Percentiles rank a stretch among this genome's conserved stretches.
Conservation (phyloP, 1,284 basidiomycete species). For the Ustilago crameri region DNA sequence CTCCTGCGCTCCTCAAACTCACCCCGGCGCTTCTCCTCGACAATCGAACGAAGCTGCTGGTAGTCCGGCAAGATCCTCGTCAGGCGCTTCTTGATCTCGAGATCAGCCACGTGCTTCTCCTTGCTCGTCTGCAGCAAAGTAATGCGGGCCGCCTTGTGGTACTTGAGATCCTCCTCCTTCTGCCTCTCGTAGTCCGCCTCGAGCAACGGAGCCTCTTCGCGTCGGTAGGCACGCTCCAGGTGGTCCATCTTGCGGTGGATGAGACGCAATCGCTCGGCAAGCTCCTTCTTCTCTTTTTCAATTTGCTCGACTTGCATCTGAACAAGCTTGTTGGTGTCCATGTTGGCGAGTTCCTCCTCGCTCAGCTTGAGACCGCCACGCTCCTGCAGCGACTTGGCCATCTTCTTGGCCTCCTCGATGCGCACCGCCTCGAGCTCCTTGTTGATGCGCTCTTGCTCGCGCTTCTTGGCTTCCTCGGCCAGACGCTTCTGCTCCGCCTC, state of each 20-base stretch:
- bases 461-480: constrained; percentile 79
- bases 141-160: constrained; percentile 72
- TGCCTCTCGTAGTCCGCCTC: constrained; percentile 88
- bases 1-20: constrained; percentile 78
- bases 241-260: constrained; percentile 93
- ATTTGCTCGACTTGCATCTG: constrained; percentile 79
- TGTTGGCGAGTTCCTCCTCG: constrained; percentile 79
- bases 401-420: constrained; percentile 86
- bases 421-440: constrained; percentile 85
- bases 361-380: constrained; percentile 87
- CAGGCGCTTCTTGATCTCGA: constrained; percentile 83
- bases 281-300: constrained; percentile 95
- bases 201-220: constrained; percentile 89
- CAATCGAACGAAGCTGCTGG: constrained; percentile 73
- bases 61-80: constrained; percentile 82
- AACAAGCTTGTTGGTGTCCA: constrained; percentile 89
- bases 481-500: constrained; percentile 78
- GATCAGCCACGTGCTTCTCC: constrained; percentile 76
- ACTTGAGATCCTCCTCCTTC: constrained; percentile 77
- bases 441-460: constrained; percentile 81
- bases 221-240: constrained; percentile 92
- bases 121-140: constrained; percentile 73
- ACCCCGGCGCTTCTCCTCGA: constrained; percentile 77
- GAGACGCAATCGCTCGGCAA: constrained; percentile 84
- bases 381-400: constrained; percentile 85